Base-by-base conservation (phyloP, 345 rosid genomes). In the Adansonia digitata region DNA sequence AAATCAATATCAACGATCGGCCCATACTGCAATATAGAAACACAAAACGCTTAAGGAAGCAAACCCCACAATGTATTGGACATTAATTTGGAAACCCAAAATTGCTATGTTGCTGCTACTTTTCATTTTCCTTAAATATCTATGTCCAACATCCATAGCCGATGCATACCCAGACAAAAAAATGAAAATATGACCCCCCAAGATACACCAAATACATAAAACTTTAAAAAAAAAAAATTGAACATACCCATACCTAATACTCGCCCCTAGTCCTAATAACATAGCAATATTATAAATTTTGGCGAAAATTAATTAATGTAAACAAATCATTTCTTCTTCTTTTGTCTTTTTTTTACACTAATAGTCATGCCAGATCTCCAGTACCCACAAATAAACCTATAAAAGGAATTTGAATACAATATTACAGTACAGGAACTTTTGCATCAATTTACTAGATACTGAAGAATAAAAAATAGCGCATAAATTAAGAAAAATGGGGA, bases 1-100 rank as follows among this genome's bases (percentile, higher is more conserved):
- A 94, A 79, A 49, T 94, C 98, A 59, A 94, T 84, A 74, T 92
- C 92, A 48, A 89, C 96, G 79, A 94, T 88, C 15, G 91, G 93
- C 29, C 98, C 98, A 74, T 92, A 94, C 98, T 92, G 84, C 73
- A 84, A 78, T 55, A 40, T 5, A 29, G 40, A 59, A 24, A 68
- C 24, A 34, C 26, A 43, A 68, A 49, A 73, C 8, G 39, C 0
- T n/a, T 35, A 45, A 40, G 24, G 1, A n/a, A 22, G 2, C 35
- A 56, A 35, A 0, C 34, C 34, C 1, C 26, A 24, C 4, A 12
- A 9, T 55, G 60, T 14, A 55, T 55, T 55, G 29, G 10, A 55
- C 29, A 22, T 26, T 20, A 10, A 53, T 53, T 20, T 20, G 1
- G 12, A 20, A 53, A 1, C 11, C 27, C 24, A 20, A 46, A 53